Base-by-base conservation (phyloP, 257 asterid genomes). In the Linaria vulgaris region DNA sequence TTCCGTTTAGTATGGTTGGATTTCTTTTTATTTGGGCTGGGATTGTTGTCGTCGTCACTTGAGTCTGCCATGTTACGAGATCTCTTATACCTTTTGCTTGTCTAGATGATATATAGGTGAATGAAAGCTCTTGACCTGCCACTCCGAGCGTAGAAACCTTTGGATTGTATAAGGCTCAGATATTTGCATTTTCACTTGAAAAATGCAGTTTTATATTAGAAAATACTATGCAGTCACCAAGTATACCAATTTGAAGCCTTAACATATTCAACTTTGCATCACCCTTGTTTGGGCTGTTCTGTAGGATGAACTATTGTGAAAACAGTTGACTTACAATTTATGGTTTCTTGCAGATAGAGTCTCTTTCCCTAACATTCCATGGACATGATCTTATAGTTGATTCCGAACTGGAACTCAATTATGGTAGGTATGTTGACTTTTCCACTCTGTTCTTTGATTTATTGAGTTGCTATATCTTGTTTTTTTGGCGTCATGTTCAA, bases 351-450 rank as follows among this genome's bases (percentile, higher is more conserved):
- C 90, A 94, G 97, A 94, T 94, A 60, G 99, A 94, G 66, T 94
- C 99, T 60, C 84, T 94, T 25, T 90, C 99, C 5, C 95, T 94
- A 65, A 94, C 99, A 62, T 94, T 90, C 80, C 99, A 94, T 20
- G 99, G 99, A 0, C 97, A 94, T 59, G 99, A 94, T 67, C 84
- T 94, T n/a, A 85, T 94, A 30, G 97, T 90, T 69, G 99, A 90
- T 73, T 80, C 99, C 48, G 97, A 87, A 48, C 76, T 94, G 70
- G 99, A 94, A 65, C 95, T 94, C 47, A 90, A 94, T 75, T 94
- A 87, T 64, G 99, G 99, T 52, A 83, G 99, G 97, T 94, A 70
- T 53, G 30, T 31, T 16, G 17, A 11, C 31, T 52, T 66, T 51
- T 23, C 61, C 21, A 3, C 9, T 23, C 34, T 15, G 1, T 14